Base-by-base conservation (phyloP, 2,329 filamentous ascomycete genomes). In the Curvularia eragrostidis region DNA sequence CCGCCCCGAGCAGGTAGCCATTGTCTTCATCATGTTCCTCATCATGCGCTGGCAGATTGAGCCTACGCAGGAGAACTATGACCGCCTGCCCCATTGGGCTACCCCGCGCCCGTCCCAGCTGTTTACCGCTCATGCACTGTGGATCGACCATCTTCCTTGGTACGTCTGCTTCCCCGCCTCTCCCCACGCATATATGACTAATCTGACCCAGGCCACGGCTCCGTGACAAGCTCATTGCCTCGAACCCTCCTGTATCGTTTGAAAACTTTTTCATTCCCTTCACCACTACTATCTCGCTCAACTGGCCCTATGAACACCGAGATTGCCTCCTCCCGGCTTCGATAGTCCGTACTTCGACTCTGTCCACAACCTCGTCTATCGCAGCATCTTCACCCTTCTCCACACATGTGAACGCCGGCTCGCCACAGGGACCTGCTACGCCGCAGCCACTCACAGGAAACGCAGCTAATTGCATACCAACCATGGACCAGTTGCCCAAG, bases 1-100 rank as follows among this genome's bases (percentile, higher is more conserved):
- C n/a, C 82, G 96, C 0, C 92, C 93, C 0, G 92, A 96, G 77
- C 89, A 91, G 68, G 87, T 96, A 0, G 92, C 90, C 8, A 87
- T 91, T 6, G 82, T 96, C 7, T 96, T 93, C 74, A 81, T 89
- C 71, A 96, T 96, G 91, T 96, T 96, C 76, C 83, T 93, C 30
- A 73, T 93, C 62, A 91, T 95, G 88, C 77, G 80, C 41, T 97
- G 93, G 91, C 88, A 91, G 73, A 89, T 96, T 55, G 86, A 86
- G 26, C 91, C 92, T 0, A 91, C 91, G 0, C 83, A 84, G 59
- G 89, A 93, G 65, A 96, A 93, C 77, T 93, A 90, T 75, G 86
- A 91, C 23, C 84, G 89, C 3, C 78, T 97, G 10, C 92, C 93
- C 0, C 82, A 87, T 4, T 96, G 90, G 87, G 79, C 88, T 38